Evolutionary conservation across 495 filamentous ascomycete species (phyloP).

Genomic region (Penicillium desertorum): DNA sequence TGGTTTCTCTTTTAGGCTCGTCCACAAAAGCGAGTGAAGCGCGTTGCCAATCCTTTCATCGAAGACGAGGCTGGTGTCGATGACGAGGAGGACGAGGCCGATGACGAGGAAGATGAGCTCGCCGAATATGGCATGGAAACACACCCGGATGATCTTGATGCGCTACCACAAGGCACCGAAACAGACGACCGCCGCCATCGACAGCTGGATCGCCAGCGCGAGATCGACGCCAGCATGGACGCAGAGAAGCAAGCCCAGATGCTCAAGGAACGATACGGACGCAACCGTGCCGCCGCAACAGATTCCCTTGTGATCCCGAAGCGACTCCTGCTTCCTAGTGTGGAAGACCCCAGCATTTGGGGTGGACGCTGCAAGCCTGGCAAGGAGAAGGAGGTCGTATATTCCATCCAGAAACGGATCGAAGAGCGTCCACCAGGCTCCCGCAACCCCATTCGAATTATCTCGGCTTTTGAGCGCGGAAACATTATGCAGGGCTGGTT

Average conservation of each 20-base stretch:
- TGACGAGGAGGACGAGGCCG: slow-evolving; percentile 88
- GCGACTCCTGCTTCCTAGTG: slow-evolving; percentile 83
- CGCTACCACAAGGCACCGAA: slow-evolving; percentile 74
- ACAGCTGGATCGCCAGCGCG: slow-evolving; percentile 88
- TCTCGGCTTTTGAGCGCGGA: slow-evolving; percentile 85
- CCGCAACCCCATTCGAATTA: slow-evolving; percentile 74
- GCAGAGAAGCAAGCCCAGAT: slow-evolving; percentile 89
- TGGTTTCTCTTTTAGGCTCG: slow-evolving; percentile 51
- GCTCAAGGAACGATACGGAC: slow-evolving; percentile 80
- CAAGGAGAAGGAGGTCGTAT: slow-evolving; percentile 89
- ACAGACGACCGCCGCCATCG: slow-evolving; percentile 89
- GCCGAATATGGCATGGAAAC: slow-evolving; percentile 84
- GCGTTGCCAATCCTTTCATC: slow-evolving; percentile 76
- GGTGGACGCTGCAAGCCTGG: slow-evolving; percentile 88
- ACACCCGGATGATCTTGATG: slow-evolving; percentile 85
- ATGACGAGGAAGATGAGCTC: slow-evolving; percentile 82
- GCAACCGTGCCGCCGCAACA: slow-evolving; percentile 55
- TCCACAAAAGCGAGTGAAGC: slow-evolving; percentile 73
- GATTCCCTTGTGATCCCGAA: slow-evolving; percentile 74
- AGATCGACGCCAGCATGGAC: slow-evolving; percentile 79
- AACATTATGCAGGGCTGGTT: slow-evolving; percentile 88
- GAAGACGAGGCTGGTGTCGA: slow-evolving; percentile 97
- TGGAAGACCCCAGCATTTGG: slow-evolving; percentile 96
- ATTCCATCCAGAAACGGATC: slow-evolving; percentile 80
- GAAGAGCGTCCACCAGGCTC: slow-evolving; percentile 69